These are phyloP conservation scores for Hortaea werneckii DNA, from an alignment of 2,329 filamentous ascomycete genomes.

Conservation along the genomic window DNA sequence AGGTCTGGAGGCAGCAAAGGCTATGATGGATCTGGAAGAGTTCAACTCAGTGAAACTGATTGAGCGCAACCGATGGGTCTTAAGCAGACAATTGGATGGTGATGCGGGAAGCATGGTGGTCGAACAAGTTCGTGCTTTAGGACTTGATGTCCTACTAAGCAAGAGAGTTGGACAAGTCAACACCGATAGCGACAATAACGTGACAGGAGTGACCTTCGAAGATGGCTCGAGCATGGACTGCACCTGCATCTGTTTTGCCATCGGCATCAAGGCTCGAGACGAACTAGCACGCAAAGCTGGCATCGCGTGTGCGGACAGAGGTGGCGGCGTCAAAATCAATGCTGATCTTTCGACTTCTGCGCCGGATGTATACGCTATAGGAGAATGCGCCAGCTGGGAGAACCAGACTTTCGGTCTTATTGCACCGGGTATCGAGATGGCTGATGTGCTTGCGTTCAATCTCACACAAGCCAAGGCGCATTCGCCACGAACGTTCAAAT, in stretches of 20 bases:
- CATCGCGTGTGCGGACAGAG: slow-evolving; percentile 60
- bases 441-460: slow-evolving; percentile 83
- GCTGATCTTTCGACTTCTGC: slow-evolving; percentile 58
- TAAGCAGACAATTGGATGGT: slow-evolving; percentile 70
- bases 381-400: slow-evolving; percentile 85
- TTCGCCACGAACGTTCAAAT: slow-evolving; percentile 59
- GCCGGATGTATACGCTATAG: slow-evolving; percentile 71
- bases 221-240: slow-evolving; percentile 70
- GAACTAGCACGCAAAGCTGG: slow-evolving; percentile 61
- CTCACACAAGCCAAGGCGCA: slow-evolving; percentile 72
- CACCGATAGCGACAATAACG: slow-evolving; percentile 54
- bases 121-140: slow-evolving; percentile 67
- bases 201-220: slow-evolving; percentile 67
- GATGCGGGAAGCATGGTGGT: slow-evolving; percentile 76
- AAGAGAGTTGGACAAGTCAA: slow-evolving; percentile 66
- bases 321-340: slow-evolving; percentile 66
- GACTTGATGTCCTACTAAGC: slow-evolving; percentile 68
- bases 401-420: slow-evolving; percentile 82
- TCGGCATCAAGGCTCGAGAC: slow-evolving; percentile 73
- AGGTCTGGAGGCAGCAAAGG: slow-evolving; percentile 81
- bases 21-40: slow-evolving; percentile 74
- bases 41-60: slow-evolving; percentile 68
- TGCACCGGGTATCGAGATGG: slow-evolving; percentile 84
- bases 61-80: slow-evolving; percentile 72
- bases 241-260: slow-evolving; percentile 79